phyloP scores from a whole-genome alignment of 768 basidiomycete species.

The Tylopilus intermedius region DNA sequence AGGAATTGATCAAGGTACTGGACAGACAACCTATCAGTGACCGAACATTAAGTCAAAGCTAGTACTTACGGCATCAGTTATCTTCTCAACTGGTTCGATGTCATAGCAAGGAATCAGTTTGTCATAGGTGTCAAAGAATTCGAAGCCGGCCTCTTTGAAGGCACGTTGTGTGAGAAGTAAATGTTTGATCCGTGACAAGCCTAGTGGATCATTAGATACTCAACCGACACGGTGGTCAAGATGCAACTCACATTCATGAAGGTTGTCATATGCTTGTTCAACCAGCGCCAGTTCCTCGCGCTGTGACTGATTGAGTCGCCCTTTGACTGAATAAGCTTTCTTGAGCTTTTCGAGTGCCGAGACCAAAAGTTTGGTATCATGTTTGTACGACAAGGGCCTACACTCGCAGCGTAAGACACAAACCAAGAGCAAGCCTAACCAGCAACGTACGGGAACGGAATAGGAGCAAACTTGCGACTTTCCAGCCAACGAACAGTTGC shows the following conservation, averaged over 20 bases:
- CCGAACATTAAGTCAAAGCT: neutral
- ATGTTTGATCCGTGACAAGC: constrained; percentile 95
- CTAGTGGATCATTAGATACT: constrained; percentile 29
- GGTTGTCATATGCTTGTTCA: constrained; percentile 99
- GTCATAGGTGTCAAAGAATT: constrained; percentile 96
- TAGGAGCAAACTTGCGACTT: constrained; percentile 95
- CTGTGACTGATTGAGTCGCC: constrained; percentile 95
- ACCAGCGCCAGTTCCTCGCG: constrained; percentile 96
- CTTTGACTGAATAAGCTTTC: constrained; percentile 98
- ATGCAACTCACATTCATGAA: constrained; percentile 77
- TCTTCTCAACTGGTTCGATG: constrained; percentile 99
- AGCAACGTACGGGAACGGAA: constrained; percentile 84
- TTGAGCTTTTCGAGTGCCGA: constrained; percentile 96
- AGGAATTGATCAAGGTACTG: constrained; percentile 96
- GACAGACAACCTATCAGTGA: constrained; percentile 13
- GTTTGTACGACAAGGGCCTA: constrained; percentile 95
- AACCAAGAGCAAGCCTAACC: neutral
- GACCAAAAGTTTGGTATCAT: constrained; percentile 96
- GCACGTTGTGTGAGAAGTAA: constrained; percentile 93
- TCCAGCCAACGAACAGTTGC: constrained; percentile 99
- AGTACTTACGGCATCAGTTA: constrained; percentile 84
- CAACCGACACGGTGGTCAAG: neutral
- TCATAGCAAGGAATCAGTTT: constrained; percentile 98
- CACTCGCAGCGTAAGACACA: constrained; percentile 1
- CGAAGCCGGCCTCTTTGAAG: constrained; percentile 97